Percentiles rank a stretch among this genome's conserved stretches.
phyloP scores from a whole-genome alignment of 495 filamentous ascomycete species.

The Cudoniella acicularis region DNA sequence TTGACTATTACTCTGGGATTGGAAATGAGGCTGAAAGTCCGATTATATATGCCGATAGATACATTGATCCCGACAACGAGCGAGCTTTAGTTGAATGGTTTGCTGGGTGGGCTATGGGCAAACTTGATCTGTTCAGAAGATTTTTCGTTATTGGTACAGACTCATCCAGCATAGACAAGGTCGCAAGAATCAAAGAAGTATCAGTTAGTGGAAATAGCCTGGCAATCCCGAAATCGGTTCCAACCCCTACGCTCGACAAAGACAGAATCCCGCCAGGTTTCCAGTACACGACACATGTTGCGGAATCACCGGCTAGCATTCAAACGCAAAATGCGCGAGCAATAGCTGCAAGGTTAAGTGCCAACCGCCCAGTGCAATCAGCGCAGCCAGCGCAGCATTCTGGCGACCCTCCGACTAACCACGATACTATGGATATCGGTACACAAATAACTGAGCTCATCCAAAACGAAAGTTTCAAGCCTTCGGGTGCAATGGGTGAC shows the following conservation, averaged over 20 bases:
- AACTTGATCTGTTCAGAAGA: slow-evolving; percentile 42
- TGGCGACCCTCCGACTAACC: not conserved
- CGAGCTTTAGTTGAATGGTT: slow-evolving; percentile 50
- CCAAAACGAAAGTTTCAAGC: no score
- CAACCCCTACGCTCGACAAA: no score
- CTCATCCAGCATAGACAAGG: not conserved
- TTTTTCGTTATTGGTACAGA: slow-evolving; percentile 41
- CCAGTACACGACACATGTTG: no score
- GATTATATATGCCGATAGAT: slow-evolving; percentile 36
- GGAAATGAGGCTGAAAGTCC: slow-evolving; percentile 33
- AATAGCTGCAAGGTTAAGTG: not conserved
- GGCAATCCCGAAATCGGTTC: not conserved
- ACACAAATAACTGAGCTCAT: no score
- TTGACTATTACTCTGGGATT: not conserved
- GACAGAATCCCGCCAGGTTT: no score
- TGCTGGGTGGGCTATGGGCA: slow-evolving; percentile 46
- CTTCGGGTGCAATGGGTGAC: no score
- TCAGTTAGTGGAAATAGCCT: not conserved
- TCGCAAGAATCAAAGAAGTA: not conserved
- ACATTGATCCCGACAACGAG: slow-evolving; percentile 50
- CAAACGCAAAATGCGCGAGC: not conserved
- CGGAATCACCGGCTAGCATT: no score
- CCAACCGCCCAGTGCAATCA: no score
- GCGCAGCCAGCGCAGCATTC: no score
- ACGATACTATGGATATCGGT: no score